Conservation (phyloP, 2,329 filamentous ascomycete species). For the Pseudocercospora eumusae region DNA sequence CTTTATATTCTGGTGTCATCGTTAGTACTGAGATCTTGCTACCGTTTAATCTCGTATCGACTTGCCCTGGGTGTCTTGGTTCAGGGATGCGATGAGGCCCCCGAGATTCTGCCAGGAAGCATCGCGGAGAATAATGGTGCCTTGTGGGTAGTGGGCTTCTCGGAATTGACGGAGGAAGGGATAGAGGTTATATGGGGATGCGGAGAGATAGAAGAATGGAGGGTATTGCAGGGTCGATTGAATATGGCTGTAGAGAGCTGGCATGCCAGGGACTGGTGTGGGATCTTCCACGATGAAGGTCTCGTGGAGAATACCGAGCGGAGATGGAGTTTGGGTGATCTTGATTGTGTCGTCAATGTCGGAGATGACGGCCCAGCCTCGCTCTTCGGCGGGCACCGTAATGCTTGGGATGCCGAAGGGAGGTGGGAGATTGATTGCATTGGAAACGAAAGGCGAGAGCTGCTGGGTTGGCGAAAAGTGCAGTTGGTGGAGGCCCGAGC, state of each 20-base stretch:
- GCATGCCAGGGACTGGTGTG: slow-evolving; percentile 74
- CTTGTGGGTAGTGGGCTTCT: slow-evolving; percentile 68
- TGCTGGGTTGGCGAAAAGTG: slow-evolving; percentile 29
- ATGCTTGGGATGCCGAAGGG: slow-evolving; percentile 54
- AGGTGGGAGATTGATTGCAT: slow-evolving; percentile 39
- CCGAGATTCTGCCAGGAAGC: slow-evolving; percentile 81
- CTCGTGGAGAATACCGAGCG: slow-evolving; percentile 75
- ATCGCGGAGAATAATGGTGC: slow-evolving; percentile 82
- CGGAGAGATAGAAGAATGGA: slow-evolving; percentile 89
- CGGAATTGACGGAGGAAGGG: slow-evolving; percentile 79
- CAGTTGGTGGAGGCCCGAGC: slow-evolving; percentile 34
- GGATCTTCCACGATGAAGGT: slow-evolving; percentile 76
- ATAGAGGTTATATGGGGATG: slow-evolving; percentile 92
- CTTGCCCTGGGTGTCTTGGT: slow-evolving; percentile 67
- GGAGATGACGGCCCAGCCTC: slow-evolving; percentile 83
- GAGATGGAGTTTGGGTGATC: slow-evolving; percentile 76
- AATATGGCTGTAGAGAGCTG: slow-evolving; percentile 73
- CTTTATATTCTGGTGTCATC: slow-evolving; percentile 67
- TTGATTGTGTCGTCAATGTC: slow-evolving; percentile 98
- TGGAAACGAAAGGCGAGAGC: slow-evolving; percentile 26
- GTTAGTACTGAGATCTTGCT: neutral
- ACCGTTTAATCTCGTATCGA: neutral
- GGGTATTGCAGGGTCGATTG: slow-evolving; percentile 59
- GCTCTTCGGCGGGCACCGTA: slow-evolving; percentile 72
- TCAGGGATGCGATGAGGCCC: slow-evolving; percentile 76